A percentile compares a stretch with the other conserved stretches of the same genome.
These are phyloP conservation scores for Carex arenaria DNA, from an alignment of 202 grass and related monocot genomes.

Conservation along the genomic window DNA sequence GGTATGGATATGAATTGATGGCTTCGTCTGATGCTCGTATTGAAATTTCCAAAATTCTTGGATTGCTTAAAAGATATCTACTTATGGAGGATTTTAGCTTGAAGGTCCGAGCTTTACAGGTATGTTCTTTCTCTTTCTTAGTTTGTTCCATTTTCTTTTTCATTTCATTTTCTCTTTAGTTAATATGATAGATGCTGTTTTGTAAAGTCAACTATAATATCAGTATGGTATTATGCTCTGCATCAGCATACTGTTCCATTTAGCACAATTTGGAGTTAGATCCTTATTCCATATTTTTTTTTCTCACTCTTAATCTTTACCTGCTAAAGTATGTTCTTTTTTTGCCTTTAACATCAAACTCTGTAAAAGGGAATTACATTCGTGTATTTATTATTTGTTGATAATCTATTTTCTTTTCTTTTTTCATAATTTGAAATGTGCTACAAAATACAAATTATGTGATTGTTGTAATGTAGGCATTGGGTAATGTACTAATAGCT, in stretches of 20 bases:
- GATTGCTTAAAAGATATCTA: slow-evolving; percentile 73
- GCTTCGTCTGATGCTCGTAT: slow-evolving; percentile 57
- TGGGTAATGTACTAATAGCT: slow-evolving; percentile 94
- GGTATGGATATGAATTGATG: slow-evolving; percentile 87
- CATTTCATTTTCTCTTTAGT: not conserved
- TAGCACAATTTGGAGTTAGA: not conserved
- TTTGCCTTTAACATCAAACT: not conserved
- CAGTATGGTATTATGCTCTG: not conserved
- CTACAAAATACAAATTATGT: slow-evolving; percentile 1
- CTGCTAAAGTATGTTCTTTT: not conserved
- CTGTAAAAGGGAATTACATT: not conserved
- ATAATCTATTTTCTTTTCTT: not conserved
- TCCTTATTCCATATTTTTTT: too few relatives aligned
- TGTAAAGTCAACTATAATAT: not conserved
- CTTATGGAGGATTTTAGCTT: slow-evolving; percentile 75
- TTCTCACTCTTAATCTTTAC: not conserved
- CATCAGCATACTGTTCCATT: not conserved
- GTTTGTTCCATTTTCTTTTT: not conserved
- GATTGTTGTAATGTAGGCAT: slow-evolving; percentile 46
- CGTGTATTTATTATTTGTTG: not conserved
- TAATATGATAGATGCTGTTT: not conserved
- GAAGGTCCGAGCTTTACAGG: slow-evolving; percentile 94
- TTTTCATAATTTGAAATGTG: not conserved
- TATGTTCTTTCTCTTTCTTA: slow-evolving; percentile 16
- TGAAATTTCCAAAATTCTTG: slow-evolving; percentile 71